Evolutionary conservation across 208 protist genomes (phyloP).

Genomic region (Phytomonas sp.): DNA sequence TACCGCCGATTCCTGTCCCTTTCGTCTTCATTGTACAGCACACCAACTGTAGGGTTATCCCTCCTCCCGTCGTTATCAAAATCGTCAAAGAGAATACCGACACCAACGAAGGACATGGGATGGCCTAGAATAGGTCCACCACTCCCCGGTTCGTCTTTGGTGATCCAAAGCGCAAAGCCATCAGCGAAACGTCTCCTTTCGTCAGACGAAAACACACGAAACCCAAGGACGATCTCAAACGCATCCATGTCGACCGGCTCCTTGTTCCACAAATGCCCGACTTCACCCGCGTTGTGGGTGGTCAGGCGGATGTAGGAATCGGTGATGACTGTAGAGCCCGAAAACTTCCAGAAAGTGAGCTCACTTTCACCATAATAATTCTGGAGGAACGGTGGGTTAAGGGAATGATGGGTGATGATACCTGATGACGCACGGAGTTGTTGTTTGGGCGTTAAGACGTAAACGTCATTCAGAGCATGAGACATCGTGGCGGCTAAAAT

Average conservation of each 20-base stretch:
- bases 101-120: conserved; percentile 50
- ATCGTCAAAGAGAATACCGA: conserved; percentile 81
- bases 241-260: conserved; percentile 60
- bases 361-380: conserved; percentile 70
- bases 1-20: conserved; percentile 14
- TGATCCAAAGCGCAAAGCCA: conserved; percentile 79
- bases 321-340: conserved; percentile 67
- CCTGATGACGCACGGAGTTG: conserved; percentile 27
- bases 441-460: conserved; percentile 24
- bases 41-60: conserved; percentile 71
- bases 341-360: conserved; percentile 68
- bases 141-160: conserved; percentile 15
- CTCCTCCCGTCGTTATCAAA: conserved; percentile 82
- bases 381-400: conserved; percentile 57
- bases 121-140: conserved; percentile 64
- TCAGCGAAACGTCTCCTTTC: conserved; percentile 28
- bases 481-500: neutral
- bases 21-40: conserved; percentile 30
- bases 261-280: conserved; percentile 75
- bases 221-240: conserved; percentile 81
- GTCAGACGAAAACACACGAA: conserved; percentile 34
- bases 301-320: conserved; percentile 83
- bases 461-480: neutral
- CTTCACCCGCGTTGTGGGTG: conserved; percentile 25
- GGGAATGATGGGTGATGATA: conserved; percentile 68